These are phyloP conservation scores for Limnanthes douglasii DNA, from an alignment of 345 rosid species.

Conservation along the genomic window DNA sequence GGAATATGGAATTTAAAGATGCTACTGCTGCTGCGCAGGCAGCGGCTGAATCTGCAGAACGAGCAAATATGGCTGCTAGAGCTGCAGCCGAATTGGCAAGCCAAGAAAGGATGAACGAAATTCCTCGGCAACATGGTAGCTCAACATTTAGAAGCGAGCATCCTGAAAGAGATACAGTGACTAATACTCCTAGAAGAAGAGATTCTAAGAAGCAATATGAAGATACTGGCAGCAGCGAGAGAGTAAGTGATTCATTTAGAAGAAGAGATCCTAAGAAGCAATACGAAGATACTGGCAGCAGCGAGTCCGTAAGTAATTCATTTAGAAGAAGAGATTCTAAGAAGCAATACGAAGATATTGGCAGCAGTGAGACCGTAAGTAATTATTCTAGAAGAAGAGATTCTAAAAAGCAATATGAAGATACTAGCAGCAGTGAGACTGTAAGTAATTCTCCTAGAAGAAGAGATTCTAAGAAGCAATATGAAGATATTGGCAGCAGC, in stretches of 20 bases:
- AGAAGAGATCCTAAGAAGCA: slow-evolving; percentile 11
- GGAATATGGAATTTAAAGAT: slow-evolving; percentile 69
- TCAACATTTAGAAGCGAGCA: slow-evolving; percentile 16
- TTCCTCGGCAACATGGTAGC: slow-evolving; percentile 5
- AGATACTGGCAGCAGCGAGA: slow-evolving; percentile 7
- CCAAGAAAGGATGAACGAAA: slow-evolving; percentile 23
- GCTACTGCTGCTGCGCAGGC: slow-evolving; percentile 86
- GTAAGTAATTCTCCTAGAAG: slow-evolving; percentile 8
- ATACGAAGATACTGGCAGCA: too few species aligned
- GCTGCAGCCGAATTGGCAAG: slow-evolving; percentile 90
- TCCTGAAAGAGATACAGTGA: slow-evolving; percentile 10
- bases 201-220: slow-evolving; percentile 10
- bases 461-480: slow-evolving; percentile 5
- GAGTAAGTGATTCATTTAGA: slow-evolving; percentile 4
- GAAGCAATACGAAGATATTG: too few species aligned
- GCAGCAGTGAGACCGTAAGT: too few species aligned
- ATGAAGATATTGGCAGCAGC: slow-evolving; percentile 9
- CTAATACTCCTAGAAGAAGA: slow-evolving; percentile 8
- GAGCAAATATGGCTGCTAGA: slow-evolving; percentile 90
- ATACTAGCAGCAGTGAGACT: too few species aligned
- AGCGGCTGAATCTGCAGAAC: slow-evolving; percentile 97
- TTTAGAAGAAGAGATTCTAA: too few species aligned
- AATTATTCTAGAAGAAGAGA: too few species aligned
- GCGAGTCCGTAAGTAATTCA: too few species aligned
- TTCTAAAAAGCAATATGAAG: too few species aligned